These are phyloP conservation scores for Aspergillus sparsus DNA, from an alignment of 495 filamentous ascomycete genomes.

Conservation along the genomic window DNA sequence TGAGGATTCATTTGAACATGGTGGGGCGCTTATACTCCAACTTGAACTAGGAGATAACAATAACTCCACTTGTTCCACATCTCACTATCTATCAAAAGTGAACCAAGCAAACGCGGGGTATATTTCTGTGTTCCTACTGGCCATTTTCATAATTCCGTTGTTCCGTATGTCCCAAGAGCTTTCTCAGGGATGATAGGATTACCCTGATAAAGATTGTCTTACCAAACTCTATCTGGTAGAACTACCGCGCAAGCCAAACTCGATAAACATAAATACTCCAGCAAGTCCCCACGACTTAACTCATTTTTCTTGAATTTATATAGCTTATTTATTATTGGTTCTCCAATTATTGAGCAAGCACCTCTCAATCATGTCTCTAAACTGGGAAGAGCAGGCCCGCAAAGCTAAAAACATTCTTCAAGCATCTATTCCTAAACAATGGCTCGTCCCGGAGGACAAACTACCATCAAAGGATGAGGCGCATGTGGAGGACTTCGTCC, in stretches of 20 bases:
- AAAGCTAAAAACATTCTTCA: conserved; percentile 38
- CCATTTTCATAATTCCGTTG: neutral
- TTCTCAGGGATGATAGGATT: neutral
- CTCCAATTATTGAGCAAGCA: neutral
- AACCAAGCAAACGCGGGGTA: conserved; percentile 10
- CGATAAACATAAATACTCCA: neutral
- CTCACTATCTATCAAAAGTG: neutral
- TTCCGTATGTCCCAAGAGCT: too few species aligned
- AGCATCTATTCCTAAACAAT: conserved; percentile 43
- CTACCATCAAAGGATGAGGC: conserved; percentile 34
- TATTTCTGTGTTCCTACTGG: neutral
- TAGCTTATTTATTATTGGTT: neutral
- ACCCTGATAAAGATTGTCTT: neutral
- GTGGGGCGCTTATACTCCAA: conserved; percentile 2
- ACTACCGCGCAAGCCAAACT: neutral
- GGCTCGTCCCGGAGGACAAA: conserved; percentile 34
- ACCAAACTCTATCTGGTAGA: conserved; percentile 1
- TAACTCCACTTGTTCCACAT: conserved; percentile 8
- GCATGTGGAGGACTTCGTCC: conserved; percentile 46
- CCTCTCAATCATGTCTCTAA: conserved; percentile 28
- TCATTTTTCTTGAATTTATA: too few species aligned
- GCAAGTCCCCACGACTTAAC: neutral
- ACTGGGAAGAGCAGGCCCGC: conserved; percentile 38
- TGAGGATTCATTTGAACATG: neutral
- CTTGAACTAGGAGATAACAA: conserved; percentile 10